Base-by-base conservation (phyloP, 2,329 filamentous ascomycete species). In the Nemania bipapillata region DNA sequence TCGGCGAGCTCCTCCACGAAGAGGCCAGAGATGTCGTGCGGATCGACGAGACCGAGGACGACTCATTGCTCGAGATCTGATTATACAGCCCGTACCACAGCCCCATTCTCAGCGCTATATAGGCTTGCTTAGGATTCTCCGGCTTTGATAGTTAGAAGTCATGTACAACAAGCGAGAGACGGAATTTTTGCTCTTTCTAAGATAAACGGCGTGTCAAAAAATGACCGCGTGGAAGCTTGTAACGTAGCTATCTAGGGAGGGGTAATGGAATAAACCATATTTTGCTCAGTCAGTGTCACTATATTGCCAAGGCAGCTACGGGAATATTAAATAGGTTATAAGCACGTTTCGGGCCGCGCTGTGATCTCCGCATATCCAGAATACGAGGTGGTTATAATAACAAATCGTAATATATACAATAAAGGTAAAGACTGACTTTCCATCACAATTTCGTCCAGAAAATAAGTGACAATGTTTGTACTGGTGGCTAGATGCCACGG, bases 1-100 rank as follows among this genome's bases (percentile, higher is more conserved):
- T 95, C 56, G 92, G 91, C 0, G 85, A 90, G 73, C 81, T 92
- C 71, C 75, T 95, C 61, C 86, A 93, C 72, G 89, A 90, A 69
- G 90, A 91, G 65, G 80, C 83, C 55, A 86, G 87, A 61, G 88
- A 91, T 74, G 79, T 86, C 50, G 81, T 89, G 30, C 69, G 66
- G 24, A 65, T 70, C 30, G 56, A 72, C n/a, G 73, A 74, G 55
- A 74, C 75, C 8, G 74, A 74, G 45, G 70, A 78, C 35, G 73
- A 75, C 20, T 28, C 35, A 1, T 40, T 50, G n/a, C 24, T 35
- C 47, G 30, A 63, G 30, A 17, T 22, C 3, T 52, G 47, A 65
- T 35, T 15, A n/a, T 3, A 11, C n/a, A 40, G 40, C 20, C 24
- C 12, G 15, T 22, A 24, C n/a, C n/a, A 50, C 8, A 15, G 37